These are phyloP conservation scores for Naganishia randhawae DNA, from an alignment of 768 basidiomycete species.

Conservation along the genomic window DNA sequence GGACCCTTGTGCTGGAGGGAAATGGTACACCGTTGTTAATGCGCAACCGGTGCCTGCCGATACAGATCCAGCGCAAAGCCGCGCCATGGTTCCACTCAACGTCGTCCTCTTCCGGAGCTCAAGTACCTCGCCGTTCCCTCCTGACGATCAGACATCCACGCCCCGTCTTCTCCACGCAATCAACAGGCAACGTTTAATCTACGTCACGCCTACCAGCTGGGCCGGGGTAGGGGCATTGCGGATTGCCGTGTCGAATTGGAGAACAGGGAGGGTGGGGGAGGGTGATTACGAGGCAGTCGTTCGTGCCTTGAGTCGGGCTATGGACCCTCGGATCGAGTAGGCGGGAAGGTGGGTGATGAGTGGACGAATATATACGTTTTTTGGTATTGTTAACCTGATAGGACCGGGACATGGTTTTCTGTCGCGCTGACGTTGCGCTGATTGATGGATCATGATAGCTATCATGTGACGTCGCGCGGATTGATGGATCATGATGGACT, in stretches of 20 bases:
- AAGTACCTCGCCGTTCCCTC: slow-evolving; percentile 30
- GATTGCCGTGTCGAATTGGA: slow-evolving; percentile 53
- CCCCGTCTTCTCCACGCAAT: slow-evolving; percentile 42
- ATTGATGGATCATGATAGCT: too few relatives aligned
- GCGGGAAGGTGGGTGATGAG: too few relatives aligned
- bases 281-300: slow-evolving; percentile 41
- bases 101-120: slow-evolving; percentile 51
- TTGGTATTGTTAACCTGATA: too few relatives aligned
- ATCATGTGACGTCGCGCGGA: too few relatives aligned
- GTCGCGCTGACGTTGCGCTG: too few relatives aligned
- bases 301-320: slow-evolving; percentile 9
- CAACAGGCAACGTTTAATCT: slow-evolving; percentile 50
- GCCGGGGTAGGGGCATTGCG: slow-evolving; percentile 50
- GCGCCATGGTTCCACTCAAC: slow-evolving; percentile 48
- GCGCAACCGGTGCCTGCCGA: slow-evolving; percentile 14
- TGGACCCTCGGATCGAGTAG: not conserved
- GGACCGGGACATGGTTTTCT: too few relatives aligned
- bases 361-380: too few relatives aligned
- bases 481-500: too few relatives aligned
- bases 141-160: slow-evolving; percentile 29
- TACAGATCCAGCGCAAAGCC: not conserved
- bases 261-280: slow-evolving; percentile 41
- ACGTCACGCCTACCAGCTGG: slow-evolving; percentile 52
- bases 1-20: not conserved
- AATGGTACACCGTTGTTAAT: slow-evolving; percentile 43